phyloP scores from a whole-genome alignment of 1,284 basidiomycete genomes.

The Mrakiaceae sp. region DNA sequence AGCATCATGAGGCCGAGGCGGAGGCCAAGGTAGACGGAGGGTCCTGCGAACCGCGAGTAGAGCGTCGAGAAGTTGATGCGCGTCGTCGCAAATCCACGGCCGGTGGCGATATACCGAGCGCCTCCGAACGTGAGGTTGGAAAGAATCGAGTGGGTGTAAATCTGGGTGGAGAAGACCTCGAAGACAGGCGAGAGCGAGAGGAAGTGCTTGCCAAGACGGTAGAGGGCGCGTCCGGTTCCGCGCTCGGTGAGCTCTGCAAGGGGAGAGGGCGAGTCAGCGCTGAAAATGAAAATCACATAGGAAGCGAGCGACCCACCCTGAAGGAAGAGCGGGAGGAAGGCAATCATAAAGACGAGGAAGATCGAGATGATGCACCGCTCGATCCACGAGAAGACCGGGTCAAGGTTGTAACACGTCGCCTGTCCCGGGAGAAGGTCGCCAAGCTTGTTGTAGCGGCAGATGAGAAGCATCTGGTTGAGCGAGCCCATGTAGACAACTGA shows the following conservation, averaged over 20 bases:
- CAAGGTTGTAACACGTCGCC: conserved; percentile 81
- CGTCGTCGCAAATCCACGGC: conserved; percentile 90
- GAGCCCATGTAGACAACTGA: conserved; percentile 84
- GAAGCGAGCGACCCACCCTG: conserved; percentile 51
- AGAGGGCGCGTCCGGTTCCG: conserved; percentile 74
- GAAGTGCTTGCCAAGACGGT: conserved; percentile 85
- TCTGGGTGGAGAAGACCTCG: conserved; percentile 92
- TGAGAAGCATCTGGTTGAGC: conserved; percentile 60
- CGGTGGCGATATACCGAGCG: conserved; percentile 96
- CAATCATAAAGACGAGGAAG: conserved; percentile 91
- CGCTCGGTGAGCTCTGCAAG: conserved; percentile 74
- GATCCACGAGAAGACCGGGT: conserved; percentile 85
- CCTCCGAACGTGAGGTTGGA: conserved; percentile 92
- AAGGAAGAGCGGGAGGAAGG: conserved; percentile 83
- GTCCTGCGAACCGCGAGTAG: conserved; percentile 91
- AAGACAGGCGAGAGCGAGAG: conserved; percentile 85
- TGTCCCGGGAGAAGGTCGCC: conserved; percentile 63
- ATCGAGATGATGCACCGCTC: conserved; percentile 88
- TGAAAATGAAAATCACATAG: not conserved
- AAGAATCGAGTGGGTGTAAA: conserved; percentile 88
- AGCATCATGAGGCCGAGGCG: conserved; percentile 77
- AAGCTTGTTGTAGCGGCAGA: conserved; percentile 62
- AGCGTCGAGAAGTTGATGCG: conserved; percentile 85
- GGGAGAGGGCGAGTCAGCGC: conserved; percentile 1
- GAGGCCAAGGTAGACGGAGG: conserved; percentile 91